Evolutionary conservation across 2,329 filamentous ascomycete genomes (phyloP).

Genomic region (Pyrenochaeta sp.): DNA sequence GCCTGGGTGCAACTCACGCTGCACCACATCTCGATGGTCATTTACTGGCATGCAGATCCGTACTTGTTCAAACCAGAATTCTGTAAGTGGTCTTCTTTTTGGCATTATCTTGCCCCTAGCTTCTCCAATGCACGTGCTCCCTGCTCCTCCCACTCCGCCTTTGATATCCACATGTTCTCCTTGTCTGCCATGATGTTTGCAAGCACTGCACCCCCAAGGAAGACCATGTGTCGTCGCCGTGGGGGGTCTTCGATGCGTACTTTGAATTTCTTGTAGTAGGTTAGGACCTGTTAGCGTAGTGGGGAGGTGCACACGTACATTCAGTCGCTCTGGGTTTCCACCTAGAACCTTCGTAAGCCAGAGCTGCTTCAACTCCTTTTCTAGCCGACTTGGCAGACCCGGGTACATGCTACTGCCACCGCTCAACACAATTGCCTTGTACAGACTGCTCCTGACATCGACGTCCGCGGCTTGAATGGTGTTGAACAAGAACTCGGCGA

Average conservation of each 20-base stretch:
- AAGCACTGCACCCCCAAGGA: conserved; percentile 93
- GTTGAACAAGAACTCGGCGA: conserved; percentile 98
- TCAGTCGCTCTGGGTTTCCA: conserved; percentile 90
- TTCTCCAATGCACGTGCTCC: conserved; percentile 87
- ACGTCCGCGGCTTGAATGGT: conserved; percentile 97
- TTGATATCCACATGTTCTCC: conserved; percentile 98
- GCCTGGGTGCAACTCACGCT: conserved; percentile 1
- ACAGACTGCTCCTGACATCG: conserved; percentile 90
- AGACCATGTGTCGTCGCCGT: conserved; percentile 98
- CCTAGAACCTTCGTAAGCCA: conserved; percentile 93
- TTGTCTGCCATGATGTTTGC: conserved; percentile 99
- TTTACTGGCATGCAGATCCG: conserved; percentile 19
- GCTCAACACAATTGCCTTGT: conserved; percentile 96
- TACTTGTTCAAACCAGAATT: conserved; percentile 14
- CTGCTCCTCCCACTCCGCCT: conserved; percentile 96
- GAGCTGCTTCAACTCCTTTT: conserved; percentile 98
- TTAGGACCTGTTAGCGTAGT: conserved; percentile 26
- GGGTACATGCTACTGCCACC: conserved; percentile 99
- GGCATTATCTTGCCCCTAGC: conserved; percentile 78
- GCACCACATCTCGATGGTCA: conserved; percentile 7
- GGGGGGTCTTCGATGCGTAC: conserved; percentile 98
- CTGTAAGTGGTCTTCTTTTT: conserved; percentile 13
- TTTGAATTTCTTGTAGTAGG: conserved; percentile 83
- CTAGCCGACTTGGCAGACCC: conserved; percentile 88
- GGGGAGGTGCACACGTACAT: conserved; percentile 56